A percentile compares a stretch with the other conserved stretches of the same genome.
These are phyloP conservation scores for Lecanoromycetidae sp. DNA, from an alignment of 2,329 filamentous ascomycete species.

Conservation along the genomic window DNA sequence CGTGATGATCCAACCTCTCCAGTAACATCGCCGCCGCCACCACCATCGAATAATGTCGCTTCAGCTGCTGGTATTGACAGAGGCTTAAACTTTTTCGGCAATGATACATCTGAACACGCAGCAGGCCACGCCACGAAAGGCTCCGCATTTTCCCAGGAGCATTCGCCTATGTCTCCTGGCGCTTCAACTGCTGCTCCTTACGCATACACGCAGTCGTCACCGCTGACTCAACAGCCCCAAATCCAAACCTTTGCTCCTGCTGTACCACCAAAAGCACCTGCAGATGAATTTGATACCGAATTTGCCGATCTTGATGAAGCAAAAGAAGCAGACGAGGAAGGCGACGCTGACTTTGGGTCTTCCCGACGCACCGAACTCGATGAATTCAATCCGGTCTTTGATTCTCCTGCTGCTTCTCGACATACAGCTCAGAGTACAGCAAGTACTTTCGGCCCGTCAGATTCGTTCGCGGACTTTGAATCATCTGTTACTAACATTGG, in stretches of 20 bases:
- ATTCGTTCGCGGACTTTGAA: conserved; percentile 41
- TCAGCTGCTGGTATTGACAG: conserved; percentile 15
- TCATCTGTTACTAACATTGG: conserved; percentile 30
- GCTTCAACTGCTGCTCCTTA: conserved; percentile 15
- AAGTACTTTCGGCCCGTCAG: not conserved
- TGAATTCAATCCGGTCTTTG: conserved; percentile 73
- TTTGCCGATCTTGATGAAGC: conserved; percentile 77
- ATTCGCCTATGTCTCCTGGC: conserved; percentile 16
- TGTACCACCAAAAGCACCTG: conserved; percentile 19
- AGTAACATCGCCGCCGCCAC: conserved; percentile 20
- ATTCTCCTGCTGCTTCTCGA: conserved; percentile 40
- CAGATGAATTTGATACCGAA: conserved; percentile 59
- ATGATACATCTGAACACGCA: not conserved
- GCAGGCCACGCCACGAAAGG: not conserved
- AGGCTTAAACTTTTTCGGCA: conserved; percentile 15
- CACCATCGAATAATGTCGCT: not conserved
- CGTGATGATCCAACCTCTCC: conserved; percentile 39
- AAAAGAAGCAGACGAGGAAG: conserved; percentile 55
- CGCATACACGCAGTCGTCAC: conserved; percentile 11
- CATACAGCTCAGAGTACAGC: conserved; percentile 16
- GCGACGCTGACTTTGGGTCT: conserved; percentile 66
- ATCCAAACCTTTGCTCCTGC: conserved; percentile 1
- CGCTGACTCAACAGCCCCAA: conserved; percentile 6
- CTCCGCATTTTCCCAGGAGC: conserved; percentile 9
- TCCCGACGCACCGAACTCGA: conserved; percentile 55